Conservation (phyloP, 306 rosid genomes). For the Castanea mollissima region DNA sequence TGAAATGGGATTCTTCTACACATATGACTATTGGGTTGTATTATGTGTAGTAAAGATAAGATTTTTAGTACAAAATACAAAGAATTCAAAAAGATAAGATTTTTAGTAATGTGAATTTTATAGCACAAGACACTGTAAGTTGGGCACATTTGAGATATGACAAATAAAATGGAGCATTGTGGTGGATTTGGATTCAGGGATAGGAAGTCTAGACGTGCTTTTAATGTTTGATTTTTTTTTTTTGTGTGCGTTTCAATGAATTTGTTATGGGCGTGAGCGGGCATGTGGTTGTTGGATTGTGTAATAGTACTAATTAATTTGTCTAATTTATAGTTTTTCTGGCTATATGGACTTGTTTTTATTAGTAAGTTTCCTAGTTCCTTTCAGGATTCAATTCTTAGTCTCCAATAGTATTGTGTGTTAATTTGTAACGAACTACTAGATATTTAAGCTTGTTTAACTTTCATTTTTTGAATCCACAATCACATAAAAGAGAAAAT, state of each 20-base stretch:
- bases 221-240: neutral
- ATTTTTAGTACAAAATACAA: neutral
- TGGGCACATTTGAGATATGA: neutral
- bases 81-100: neutral
- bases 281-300: neutral
- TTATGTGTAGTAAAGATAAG: neutral
- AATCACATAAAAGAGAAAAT: neutral
- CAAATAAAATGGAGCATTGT: neutral
- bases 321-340: neutral
- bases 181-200: neutral
- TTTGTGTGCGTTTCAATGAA: neutral
- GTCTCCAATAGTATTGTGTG: neutral
- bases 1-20: neutral
- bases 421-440: neutral
- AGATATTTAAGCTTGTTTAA: neutral
- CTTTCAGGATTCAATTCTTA: neutral
- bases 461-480: neutral
- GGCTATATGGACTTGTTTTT: neutral
- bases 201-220: neutral
- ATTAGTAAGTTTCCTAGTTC: neutral
- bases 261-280: neutral
- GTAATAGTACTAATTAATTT: neutral
- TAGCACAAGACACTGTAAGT: neutral
- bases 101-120: neutral
- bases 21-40: neutral